Conservation (phyloP, 2,329 filamentous ascomycete genomes). For the Talaromyces funiculosus region DNA sequence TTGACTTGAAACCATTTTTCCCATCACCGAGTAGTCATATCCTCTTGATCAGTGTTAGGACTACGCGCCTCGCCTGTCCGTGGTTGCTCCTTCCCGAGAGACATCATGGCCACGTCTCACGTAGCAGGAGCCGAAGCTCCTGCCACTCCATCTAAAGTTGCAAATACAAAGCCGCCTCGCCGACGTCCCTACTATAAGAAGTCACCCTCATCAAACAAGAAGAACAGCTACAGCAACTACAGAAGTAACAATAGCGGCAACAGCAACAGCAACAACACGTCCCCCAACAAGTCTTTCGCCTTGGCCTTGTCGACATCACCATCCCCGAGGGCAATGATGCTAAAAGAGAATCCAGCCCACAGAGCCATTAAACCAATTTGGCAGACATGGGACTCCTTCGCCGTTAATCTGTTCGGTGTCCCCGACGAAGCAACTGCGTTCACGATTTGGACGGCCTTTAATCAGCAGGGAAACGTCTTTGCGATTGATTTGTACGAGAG, state of each 20-base stretch:
- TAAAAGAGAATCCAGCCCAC: background rate
- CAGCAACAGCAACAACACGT: background rate
- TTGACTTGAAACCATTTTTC: background rate
- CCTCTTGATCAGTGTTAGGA: background rate
- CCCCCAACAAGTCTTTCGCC: background rate
- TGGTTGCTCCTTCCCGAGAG: background rate
- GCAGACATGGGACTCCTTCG: constrained; percentile 36
- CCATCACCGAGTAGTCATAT: background rate
- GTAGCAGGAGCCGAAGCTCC: background rate
- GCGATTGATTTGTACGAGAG: constrained; percentile 54
- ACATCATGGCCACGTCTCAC: background rate
- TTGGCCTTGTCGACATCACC: background rate
- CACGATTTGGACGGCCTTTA: constrained; percentile 50
- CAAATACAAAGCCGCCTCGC: background rate
- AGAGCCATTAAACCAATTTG: constrained; percentile 22
- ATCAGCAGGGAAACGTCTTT: constrained; percentile 47
- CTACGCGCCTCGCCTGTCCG: background rate
- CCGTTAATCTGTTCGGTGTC: constrained; percentile 31
- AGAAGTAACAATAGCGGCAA: background rate
- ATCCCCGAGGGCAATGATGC: background rate
- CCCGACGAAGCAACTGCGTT: constrained; percentile 32
- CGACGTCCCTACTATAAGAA: background rate
- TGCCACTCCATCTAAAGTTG: background rate
- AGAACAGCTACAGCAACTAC: background rate
- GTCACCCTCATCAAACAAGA: background rate